Evolutionary conservation across 129 eudicot genomes (phyloP), one percentile per base, ranked within the genome.

Genomic region (Lonicera japonica): DNA sequence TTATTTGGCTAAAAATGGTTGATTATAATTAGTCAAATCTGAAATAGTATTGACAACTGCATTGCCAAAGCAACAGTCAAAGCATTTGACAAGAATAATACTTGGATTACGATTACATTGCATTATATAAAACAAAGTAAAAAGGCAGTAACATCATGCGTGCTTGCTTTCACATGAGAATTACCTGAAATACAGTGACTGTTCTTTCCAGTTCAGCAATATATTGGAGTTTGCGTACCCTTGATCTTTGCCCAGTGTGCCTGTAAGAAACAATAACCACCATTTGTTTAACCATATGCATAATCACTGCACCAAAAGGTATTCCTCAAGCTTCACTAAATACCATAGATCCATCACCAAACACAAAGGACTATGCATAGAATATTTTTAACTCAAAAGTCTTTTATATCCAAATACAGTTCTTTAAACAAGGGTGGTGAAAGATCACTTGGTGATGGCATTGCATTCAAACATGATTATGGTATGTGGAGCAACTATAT

Each of bases 201-300:
- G 94, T 84, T 82, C 77, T 88, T 75, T 88, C 94, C 58, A 88
- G 85, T 64, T 88, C 94, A 61, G 96, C 80, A 40, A 88, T 88
- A 66, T 88, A 88, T 75, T 82, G 94, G 40, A 84, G 78, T 58
- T 88, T 88, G 20, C 89, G 83, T 54, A 80, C 89, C 41, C 96
- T 80, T 60, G 94, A 81, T 60, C 89, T 67, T 68, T 88, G 96
- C 48, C 94, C 89, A 62, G 86, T 78, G 68, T 88, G 94, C 79
- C 94, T 88, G 68, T 47, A 70, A 69, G 54, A 73, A 17, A 64
- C 21, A 55, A 62, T 48, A 46, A 61, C 41, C 25, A 48, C 62
- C 70, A 48, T 53, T 48, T 34, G 65, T 58, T 15, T 25, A 57
- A 64, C 21, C 68, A 64, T 51, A 60, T 21, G 54, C 68, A 14